A percentile compares a stretch with the other conserved stretches of the same genome.
Conservation (phyloP, 768 basidiomycete genomes). For the Multifurca ochricompacta region DNA sequence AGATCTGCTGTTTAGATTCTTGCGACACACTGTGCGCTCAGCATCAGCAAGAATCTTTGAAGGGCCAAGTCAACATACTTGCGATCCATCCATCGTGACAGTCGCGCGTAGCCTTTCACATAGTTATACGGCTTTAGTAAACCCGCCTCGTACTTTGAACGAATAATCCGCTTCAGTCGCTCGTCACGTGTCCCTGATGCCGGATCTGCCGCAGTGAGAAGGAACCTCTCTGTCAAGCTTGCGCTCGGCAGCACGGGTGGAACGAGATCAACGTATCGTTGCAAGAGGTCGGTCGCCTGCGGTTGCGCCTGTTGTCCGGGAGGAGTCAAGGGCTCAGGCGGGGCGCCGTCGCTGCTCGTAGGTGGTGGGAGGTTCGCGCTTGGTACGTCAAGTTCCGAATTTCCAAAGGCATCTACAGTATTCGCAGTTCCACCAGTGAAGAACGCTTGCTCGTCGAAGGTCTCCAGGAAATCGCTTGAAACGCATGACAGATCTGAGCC, state of each 20-base stretch:
- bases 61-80: conserved; percentile 46
- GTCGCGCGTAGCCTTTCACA: conserved; percentile 86
- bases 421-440: conserved; percentile 50
- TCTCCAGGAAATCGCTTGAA: conserved; percentile 77
- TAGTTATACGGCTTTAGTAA: conserved; percentile 94
- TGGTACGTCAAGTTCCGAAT: conserved; percentile 23
- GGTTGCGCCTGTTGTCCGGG: conserved; percentile 21
- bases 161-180: conserved; percentile 82
- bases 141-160: conserved; percentile 95
- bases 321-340: conserved; percentile 19
- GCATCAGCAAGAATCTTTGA: conserved; percentile 14
- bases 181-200: conserved; percentile 86
- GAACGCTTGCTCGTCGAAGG: conserved; percentile 77
- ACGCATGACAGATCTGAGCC: background rate
- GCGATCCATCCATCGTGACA: conserved; percentile 92
- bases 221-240: conserved; percentile 79
- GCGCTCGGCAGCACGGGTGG: conserved; percentile 59
- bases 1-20: conserved; percentile 85
- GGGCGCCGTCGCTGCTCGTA: background rate
- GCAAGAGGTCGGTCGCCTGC: conserved; percentile 13
- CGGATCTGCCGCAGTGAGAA: conserved; percentile 92
- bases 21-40: conserved; percentile 60
- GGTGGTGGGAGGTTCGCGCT: conserved; percentile 2
- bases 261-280: conserved; percentile 34
- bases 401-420: conserved; percentile 39